Conservation (phyloP, 2,329 filamentous ascomycete species). For the Aspergillus oerlinghausenensis region DNA sequence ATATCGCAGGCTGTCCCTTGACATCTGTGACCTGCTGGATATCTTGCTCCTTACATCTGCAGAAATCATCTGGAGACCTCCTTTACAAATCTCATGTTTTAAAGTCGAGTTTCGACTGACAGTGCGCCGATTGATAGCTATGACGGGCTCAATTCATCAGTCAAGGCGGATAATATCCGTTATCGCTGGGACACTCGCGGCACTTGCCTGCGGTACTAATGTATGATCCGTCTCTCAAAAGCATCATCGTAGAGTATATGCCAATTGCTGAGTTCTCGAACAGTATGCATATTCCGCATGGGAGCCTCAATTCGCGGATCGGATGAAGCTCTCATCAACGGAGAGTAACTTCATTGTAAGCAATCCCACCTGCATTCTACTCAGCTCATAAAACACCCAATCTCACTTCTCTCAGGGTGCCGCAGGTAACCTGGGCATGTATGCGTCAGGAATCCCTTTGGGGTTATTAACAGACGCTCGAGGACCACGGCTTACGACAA, state of each 20-base stretch:
- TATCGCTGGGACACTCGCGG: constrained; percentile 75
- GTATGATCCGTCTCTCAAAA: constrained; percentile 43
- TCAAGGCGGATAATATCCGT: constrained; percentile 72
- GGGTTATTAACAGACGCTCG: constrained; percentile 81
- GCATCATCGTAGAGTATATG: background rate
- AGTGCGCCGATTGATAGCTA: constrained; percentile 10
- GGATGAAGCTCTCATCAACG: constrained; percentile 81
- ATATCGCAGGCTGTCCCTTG: background rate
- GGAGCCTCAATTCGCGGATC: constrained; percentile 90
- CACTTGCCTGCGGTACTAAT: constrained; percentile 89
- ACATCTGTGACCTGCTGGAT: background rate
- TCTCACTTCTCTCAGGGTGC: constrained; percentile 46
- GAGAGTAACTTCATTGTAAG: constrained; percentile 84
- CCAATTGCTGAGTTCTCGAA: constrained; percentile 16
- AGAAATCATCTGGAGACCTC: background rate
- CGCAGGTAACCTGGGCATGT: constrained; percentile 72
- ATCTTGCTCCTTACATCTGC: background rate
- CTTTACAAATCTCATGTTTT: background rate
- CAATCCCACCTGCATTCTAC: constrained; percentile 5
- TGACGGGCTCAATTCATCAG: constrained; percentile 26
- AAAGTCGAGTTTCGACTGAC: background rate
- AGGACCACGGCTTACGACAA: constrained; percentile 73
- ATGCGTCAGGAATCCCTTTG: constrained; percentile 80
- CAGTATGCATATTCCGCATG: constrained; percentile 98
- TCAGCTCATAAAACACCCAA: constrained; percentile 4